phyloP scores from a whole-genome alignment of 2,329 filamentous ascomycete species.

The Ceratocystis alfenasii region DNA sequence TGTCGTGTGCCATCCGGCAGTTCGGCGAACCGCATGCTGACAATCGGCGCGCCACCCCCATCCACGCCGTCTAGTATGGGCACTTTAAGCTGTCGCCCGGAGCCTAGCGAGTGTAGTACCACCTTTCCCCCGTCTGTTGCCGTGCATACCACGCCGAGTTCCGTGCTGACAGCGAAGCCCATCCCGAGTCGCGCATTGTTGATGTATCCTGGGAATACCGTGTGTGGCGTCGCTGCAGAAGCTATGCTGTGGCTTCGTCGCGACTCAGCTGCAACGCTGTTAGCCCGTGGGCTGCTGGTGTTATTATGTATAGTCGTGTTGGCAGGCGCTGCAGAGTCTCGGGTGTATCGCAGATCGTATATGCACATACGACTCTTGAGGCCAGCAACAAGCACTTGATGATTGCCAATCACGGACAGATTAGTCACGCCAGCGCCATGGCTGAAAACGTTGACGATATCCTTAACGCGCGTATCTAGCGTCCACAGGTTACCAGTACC shows the following conservation, averaged over 20 bases:
- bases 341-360: constrained; percentile 43
- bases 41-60: constrained; percentile 13
- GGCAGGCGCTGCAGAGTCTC: neutral
- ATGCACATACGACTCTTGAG: constrained; percentile 39
- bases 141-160: constrained; percentile 41
- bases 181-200: constrained; percentile 39
- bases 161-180: constrained; percentile 40
- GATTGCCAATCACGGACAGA: constrained; percentile 2
- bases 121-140: constrained; percentile 41
- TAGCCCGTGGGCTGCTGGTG: constrained; percentile 7
- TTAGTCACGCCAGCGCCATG: constrained; percentile 15
- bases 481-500: constrained; percentile 17
- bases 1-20: constrained; percentile 14
- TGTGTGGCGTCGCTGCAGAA: constrained; percentile 30
- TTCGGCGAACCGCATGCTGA: constrained; percentile 16
- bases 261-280: neutral
- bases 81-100: constrained; percentile 32
- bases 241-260: neutral
- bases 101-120: constrained; percentile 38
- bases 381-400: constrained; percentile 42
- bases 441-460: constrained; percentile 12
- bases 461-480: constrained; percentile 18
- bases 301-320: neutral
- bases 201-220: constrained; percentile 39
- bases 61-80: constrained; percentile 17